These are phyloP conservation scores for Backusella macrospora DNA, from an alignment of 192 early-diverging fungal species.

Conservation along the genomic window DNA sequence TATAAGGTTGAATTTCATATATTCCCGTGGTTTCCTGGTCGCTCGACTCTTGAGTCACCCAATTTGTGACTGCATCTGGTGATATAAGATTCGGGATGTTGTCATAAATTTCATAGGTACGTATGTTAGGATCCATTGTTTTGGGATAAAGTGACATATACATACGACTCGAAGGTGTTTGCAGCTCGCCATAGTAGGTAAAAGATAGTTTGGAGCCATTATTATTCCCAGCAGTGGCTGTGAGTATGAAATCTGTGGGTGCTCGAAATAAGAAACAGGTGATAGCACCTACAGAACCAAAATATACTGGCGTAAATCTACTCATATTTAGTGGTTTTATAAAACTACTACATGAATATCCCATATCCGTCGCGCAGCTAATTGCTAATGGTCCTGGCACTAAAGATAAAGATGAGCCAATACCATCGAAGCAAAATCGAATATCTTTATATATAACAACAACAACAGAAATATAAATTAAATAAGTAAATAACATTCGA, in stretches of 20 bases:
- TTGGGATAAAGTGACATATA: constrained; percentile 32
- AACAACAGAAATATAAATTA: background rate
- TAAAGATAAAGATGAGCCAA: background rate
- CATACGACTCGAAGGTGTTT: constrained; percentile 17
- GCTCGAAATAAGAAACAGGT: constrained; percentile 30
- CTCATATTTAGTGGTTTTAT: constrained; percentile 21
- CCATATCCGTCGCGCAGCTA: constrained; percentile 27
- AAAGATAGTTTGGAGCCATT: constrained; percentile 29
- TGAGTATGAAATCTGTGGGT: constrained; percentile 20
- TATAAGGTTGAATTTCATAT: constrained; percentile 29
- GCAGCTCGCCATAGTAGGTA: constrained; percentile 21
- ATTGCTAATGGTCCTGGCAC: background rate
- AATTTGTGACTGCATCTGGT: constrained; percentile 1
- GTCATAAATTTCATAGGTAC: constrained; percentile 18
- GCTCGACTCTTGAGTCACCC: constrained; percentile 25
- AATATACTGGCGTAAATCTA: constrained; percentile 24
- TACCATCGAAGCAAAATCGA: constrained; percentile 42
- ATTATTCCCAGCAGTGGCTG: constrained; percentile 23
- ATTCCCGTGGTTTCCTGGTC: constrained; percentile 20
- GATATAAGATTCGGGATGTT: background rate
- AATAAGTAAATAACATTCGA: background rate
- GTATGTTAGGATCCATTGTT: constrained; percentile 33
- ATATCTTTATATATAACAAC: constrained; percentile 27
- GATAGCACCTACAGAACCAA: constrained; percentile 22
- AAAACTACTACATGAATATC: constrained; percentile 26